Conservation (phyloP, 2,329 filamentous ascomycete genomes). For the Sporothrix protearum region DNA sequence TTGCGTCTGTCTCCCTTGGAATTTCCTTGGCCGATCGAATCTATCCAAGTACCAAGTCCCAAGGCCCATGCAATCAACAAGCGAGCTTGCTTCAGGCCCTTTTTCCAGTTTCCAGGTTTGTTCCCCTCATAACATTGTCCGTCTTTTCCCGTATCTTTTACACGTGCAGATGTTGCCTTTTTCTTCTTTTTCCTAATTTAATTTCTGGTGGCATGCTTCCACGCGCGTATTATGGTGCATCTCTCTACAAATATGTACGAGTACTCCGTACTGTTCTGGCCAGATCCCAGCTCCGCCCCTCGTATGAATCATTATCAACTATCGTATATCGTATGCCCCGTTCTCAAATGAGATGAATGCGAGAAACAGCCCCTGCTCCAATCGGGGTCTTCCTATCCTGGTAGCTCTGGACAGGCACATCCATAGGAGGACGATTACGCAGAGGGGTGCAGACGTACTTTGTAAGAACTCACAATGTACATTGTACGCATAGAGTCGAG, state of each 20-base stretch:
- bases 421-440: too few relatives aligned
- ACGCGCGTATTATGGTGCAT: background rate
- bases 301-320: background rate
- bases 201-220: background rate
- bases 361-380: background rate
- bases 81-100: background rate
- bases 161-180: background rate
- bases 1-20: background rate
- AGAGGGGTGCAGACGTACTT: too few relatives aligned
- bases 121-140: background rate
- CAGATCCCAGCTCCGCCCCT: background rate
- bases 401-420: background rate
- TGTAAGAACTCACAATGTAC: background rate
- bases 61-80: constrained; percentile 1
- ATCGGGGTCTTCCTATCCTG: background rate
- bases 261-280: background rate
- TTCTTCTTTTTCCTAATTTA: too few relatives aligned
- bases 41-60: background rate
- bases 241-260: background rate
- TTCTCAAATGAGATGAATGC: background rate
- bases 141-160: background rate
- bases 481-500: background rate
- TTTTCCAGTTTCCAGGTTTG: background rate
- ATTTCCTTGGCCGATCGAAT: background rate
- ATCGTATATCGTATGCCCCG: background rate